phyloP scores from a whole-genome alignment of 176 grass and related monocot genomes.

The Poa annua region DNA sequence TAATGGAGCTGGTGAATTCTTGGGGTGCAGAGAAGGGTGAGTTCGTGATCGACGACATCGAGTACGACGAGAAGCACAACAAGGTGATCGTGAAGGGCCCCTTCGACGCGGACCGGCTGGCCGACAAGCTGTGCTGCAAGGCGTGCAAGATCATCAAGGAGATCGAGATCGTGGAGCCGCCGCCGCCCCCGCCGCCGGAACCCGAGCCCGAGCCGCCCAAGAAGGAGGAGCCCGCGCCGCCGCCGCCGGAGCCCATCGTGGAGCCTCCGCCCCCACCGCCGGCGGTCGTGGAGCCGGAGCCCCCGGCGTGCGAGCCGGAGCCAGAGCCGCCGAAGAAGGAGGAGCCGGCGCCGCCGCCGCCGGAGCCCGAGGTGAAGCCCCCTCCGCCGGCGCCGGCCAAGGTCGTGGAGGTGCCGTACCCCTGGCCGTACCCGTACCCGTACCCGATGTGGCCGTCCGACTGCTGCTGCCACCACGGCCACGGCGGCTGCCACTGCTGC shows the following conservation, averaged over 20 bases:
- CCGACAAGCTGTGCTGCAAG: conserved; percentile 84
- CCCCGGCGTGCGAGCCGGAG: too few species aligned
- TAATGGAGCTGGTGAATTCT: neutral
- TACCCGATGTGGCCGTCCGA: conserved; percentile 53
- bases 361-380: neutral
- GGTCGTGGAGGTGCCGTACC: conserved; percentile 41
- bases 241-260: neutral
- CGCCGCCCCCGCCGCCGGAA: conserved; percentile 47
- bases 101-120: conserved; percentile 67
- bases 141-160: conserved; percentile 94
- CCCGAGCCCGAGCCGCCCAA: too few species aligned
- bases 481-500: conserved; percentile 80
- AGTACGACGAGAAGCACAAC: conserved; percentile 79
- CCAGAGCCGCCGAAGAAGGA: neutral
- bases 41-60: conserved; percentile 66
- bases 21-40: conserved; percentile 57
- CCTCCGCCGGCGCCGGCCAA: conserved; percentile 21
- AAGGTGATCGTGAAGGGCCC: conserved; percentile 66
- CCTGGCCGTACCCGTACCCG: conserved; percentile 64
- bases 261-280: conserved; percentile 6
- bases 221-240: conserved; percentile 15
- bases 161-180: conserved; percentile 63
- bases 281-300: conserved; percentile 7
- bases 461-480: conserved; percentile 65
- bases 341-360: conserved; percentile 5